Conservation (phyloP, 176 grass and related monocot species). For the Pharus latifolius region DNA sequence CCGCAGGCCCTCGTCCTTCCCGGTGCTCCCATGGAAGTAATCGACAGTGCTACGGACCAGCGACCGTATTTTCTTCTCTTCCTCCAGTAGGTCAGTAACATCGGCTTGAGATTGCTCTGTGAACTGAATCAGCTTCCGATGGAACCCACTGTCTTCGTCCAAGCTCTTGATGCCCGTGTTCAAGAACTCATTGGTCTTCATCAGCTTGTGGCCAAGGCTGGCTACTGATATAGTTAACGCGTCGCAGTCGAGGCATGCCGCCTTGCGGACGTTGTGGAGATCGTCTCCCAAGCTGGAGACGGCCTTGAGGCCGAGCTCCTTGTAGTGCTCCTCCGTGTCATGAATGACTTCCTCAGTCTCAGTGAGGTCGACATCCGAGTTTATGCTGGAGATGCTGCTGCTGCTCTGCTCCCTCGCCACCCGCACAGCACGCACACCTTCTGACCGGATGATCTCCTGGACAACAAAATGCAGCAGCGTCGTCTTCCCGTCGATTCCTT, state of each 20-base stretch:
- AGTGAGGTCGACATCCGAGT: slow-evolving; percentile 15
- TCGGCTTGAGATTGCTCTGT: slow-evolving; percentile 40
- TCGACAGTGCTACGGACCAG: slow-evolving; percentile 58
- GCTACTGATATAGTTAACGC: slow-evolving; percentile 49
- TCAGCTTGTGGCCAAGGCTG: slow-evolving; percentile 43
- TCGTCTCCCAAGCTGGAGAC: slow-evolving; percentile 54
- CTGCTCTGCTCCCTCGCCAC: slow-evolving; percentile 20
- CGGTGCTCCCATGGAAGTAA: slow-evolving; percentile 73
- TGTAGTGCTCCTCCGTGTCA: slow-evolving; percentile 54
- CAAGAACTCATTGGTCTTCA: slow-evolving; percentile 59
- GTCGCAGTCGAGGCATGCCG: slow-evolving; percentile 58
- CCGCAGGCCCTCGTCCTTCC: slow-evolving; percentile 71
- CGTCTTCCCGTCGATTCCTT: slow-evolving; percentile 75
- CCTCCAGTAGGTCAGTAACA: slow-evolving; percentile 43
- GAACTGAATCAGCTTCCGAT: slow-evolving; percentile 32
- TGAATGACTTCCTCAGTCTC: slow-evolving; percentile 14
- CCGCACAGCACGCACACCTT: slow-evolving; percentile 52
- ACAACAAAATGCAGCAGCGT: slow-evolving; percentile 82
- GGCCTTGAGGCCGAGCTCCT: slow-evolving; percentile 45
- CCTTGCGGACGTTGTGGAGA: slow-evolving; percentile 66
- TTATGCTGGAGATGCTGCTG: slow-evolving; percentile 32
- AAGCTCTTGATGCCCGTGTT: slow-evolving; percentile 47
- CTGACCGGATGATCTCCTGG: slow-evolving; percentile 62
- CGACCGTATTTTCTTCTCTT: slow-evolving; percentile 64
- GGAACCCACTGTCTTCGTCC: slow-evolving; percentile 72